Evolutionary conservation across 371 early-diverging fungal genomes (phyloP), one percentile per base, ranked within the genome.

Genomic region (Synchytrium microbalum): DNA sequence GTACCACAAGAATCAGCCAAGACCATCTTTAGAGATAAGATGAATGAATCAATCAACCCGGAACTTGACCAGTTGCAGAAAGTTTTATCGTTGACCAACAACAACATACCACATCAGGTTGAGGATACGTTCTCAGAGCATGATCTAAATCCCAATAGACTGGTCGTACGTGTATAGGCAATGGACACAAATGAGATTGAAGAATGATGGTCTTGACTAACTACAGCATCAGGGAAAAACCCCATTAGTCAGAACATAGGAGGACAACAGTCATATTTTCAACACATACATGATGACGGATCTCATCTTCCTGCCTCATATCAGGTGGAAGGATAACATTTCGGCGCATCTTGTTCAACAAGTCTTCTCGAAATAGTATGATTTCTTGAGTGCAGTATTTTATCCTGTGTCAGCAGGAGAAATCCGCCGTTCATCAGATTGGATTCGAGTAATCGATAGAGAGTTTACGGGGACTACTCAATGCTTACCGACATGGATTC

Each of bases 321-420:
- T 65, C 65, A 8, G 88, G 84, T 8, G 82, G 76, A 0, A 92
- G 55, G 23, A 93, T 79, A 57, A 83, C 75, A 69, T 92, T 91
- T 61, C 93, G 81, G 63, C 87, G 81, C 64, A 93, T 68, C 63
- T 84, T 80, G 56, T 79, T 86, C 61, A 89, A 67, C 56, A 91
- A 66, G 69, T 94, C 92, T 62, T 92, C 91, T 32, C 94, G 83
- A 66, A 85, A 92, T 23, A 95, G 75, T 2, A 93, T 86, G 33
- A 93, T 88, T 66, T 95, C 92, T 64, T 90, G 89, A 10, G 88
- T 86, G 66, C 87, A 90, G 63, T 88, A 90, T 59, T 87, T 85
- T 68, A 91, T 88, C 59, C 90, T 86, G 28, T 10, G 28, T 32
- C 16, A 25, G 16, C 31, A 2, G 3, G 26, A 24, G 51, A 27